These are phyloP conservation scores for Penicillium steckii DNA, from an alignment of 495 filamentous ascomycete species.

Conservation along the genomic window DNA sequence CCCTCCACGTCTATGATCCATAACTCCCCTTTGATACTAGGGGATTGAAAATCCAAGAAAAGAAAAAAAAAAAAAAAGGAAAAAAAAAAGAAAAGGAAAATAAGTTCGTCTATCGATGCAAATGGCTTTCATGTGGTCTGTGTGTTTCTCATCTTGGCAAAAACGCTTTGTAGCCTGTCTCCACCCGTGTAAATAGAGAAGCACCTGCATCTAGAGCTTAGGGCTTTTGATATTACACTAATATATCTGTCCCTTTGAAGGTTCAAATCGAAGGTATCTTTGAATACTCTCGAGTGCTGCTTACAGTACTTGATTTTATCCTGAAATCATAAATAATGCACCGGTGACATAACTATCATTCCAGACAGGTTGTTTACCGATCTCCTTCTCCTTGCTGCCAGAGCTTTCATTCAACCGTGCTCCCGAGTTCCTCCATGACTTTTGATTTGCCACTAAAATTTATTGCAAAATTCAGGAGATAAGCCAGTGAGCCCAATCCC, in stretches of 20 bases:
- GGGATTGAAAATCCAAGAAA: no score
- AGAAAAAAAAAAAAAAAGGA: no score
- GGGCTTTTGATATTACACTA: slow-evolving; percentile 20
- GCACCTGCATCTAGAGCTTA: slow-evolving; percentile 6
- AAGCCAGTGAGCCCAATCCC: not conserved
- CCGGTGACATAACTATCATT: slow-evolving; percentile 28
- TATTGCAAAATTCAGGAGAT: not conserved
- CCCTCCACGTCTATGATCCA: not conserved
- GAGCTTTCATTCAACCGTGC: not conserved
- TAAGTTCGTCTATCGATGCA: not conserved
- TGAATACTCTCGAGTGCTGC: no score
- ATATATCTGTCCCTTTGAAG: no score
- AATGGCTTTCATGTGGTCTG: slow-evolving; percentile 17
- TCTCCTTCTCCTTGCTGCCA: slow-evolving; percentile 2
- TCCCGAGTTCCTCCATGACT: not conserved
- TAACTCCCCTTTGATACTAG: slow-evolving; percentile 2
- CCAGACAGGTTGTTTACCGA: slow-evolving; percentile 13
- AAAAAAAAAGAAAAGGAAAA: not conserved
- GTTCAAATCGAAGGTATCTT: no score
- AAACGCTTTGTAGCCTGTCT: slow-evolving; percentile 8
- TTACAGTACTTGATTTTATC: slow-evolving; percentile 17
- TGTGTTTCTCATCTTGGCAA: slow-evolving; percentile 12
- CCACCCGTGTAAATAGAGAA: slow-evolving; percentile 18
- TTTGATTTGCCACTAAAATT: not conserved
- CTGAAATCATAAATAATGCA: slow-evolving; percentile 8